Percentiles rank a stretch among this genome's conserved stretches.
These are phyloP conservation scores for Colletotrichum sojae DNA, from an alignment of 2,329 filamentous ascomycete species.

Conservation along the genomic window DNA sequence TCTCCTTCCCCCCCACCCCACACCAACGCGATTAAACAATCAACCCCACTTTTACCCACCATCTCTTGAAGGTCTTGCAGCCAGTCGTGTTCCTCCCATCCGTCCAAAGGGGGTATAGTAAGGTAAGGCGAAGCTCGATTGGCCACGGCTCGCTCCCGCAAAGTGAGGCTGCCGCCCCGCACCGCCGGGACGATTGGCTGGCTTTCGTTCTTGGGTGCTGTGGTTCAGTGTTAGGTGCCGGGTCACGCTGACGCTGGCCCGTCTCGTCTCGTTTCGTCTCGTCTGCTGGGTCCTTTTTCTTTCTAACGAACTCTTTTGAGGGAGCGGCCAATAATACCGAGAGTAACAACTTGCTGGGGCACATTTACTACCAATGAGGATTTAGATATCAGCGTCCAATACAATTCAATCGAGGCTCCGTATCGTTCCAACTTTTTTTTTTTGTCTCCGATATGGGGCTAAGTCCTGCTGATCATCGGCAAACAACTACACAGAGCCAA, in stretches of 20 bases:
- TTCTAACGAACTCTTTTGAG: constrained; percentile 6
- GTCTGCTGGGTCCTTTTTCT: constrained; percentile 3
- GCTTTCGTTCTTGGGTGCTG: neutral
- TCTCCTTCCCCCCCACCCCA: neutral
- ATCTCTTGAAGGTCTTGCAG: neutral
- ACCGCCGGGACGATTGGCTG: constrained; percentile 26
- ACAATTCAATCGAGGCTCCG: no score
- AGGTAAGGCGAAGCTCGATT: constrained; percentile 28
- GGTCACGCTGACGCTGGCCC: neutral
- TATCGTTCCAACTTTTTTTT: no score
- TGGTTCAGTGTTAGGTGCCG: neutral
- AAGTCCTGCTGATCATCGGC: no score
- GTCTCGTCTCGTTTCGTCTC: constrained; percentile 21
- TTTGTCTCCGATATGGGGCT: no score
- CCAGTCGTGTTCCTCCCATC: constrained; percentile 4
- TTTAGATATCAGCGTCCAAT: no score
- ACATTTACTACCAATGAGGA: no score
- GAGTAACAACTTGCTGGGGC: no score
- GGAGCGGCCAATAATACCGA: neutral
- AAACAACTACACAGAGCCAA: no score
- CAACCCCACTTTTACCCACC: constrained; percentile 10
- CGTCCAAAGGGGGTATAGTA: constrained; percentile 13
- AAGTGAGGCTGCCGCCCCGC: constrained; percentile 42
- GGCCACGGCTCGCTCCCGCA: constrained; percentile 32
- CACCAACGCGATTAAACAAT: constrained; percentile 6